Conservation (phyloP, 208 protist genomes). For the Wallacemonas sp. region DNA sequence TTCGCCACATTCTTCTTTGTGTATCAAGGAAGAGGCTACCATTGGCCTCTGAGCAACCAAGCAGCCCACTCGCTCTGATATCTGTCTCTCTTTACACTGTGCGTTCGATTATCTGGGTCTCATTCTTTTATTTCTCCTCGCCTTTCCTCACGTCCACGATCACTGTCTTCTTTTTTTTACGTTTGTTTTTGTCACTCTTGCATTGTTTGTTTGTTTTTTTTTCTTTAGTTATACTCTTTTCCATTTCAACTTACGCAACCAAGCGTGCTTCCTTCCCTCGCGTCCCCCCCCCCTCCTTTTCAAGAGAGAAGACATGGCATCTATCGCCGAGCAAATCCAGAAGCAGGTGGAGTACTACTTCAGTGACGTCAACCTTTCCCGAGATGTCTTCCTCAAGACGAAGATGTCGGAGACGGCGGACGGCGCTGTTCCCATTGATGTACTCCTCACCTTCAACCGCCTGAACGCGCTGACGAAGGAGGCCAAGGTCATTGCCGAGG, state of each 20-base stretch:
- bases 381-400: constrained; percentile 88
- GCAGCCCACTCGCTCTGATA: neutral
- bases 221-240: neutral
- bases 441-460: constrained; percentile 88
- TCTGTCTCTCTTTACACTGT: neutral
- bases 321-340: constrained; percentile 51
- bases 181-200: no score
- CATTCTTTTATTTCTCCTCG: neutral
- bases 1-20: no score
- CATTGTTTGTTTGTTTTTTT: no score
- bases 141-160: neutral
- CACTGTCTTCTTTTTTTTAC: no score
- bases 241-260: no score
- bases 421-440: constrained; percentile 73
- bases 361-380: constrained; percentile 89
- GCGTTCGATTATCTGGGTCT: neutral
- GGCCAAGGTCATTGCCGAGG: constrained; percentile 54
- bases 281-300: no score
- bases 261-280: no score
- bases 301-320: constrained; percentile 39
- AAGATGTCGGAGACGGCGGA: constrained; percentile 88
- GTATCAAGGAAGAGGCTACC: no score
- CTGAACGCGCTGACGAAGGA: constrained; percentile 79
- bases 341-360: constrained; percentile 93
- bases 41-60: no score